These are phyloP conservation scores for Saccharomycopsis sp. DNA, from an alignment of 805 yeast species.

Conservation along the genomic window DNA sequence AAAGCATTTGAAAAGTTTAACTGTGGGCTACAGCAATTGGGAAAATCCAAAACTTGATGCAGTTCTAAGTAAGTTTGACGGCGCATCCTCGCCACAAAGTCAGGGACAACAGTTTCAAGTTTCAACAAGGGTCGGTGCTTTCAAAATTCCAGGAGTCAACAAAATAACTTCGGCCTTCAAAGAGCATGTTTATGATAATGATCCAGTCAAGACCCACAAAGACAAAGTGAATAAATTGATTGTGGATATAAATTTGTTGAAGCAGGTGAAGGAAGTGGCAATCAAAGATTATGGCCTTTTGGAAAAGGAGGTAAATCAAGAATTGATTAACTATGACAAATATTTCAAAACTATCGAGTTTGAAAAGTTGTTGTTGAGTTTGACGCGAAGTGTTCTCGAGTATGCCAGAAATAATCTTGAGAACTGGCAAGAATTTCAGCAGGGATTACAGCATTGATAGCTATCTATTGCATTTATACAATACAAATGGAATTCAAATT, in stretches of 20 bases:
- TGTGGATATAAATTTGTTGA: slow-evolving; percentile 15
- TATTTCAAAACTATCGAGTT: slow-evolving; percentile 18
- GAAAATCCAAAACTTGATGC: slow-evolving; percentile 12
- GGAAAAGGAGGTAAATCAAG: slow-evolving; percentile 13
- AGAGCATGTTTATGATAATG: slow-evolving; percentile 20
- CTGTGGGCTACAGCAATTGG: slow-evolving; percentile 13
- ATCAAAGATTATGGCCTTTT: slow-evolving; percentile 9
- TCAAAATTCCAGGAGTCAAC: slow-evolving; percentile 20
- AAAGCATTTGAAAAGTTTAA: slow-evolving; percentile 11
- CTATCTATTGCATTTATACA: no score
- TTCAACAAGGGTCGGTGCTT: neutral
- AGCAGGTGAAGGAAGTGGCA: slow-evolving; percentile 15
- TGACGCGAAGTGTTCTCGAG: slow-evolving; percentile 13
- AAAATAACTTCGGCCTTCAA: slow-evolving; percentile 18
- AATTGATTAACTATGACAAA: slow-evolving; percentile 14
- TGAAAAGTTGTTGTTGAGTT: slow-evolving; percentile 13
- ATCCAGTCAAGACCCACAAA: slow-evolving; percentile 20
- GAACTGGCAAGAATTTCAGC: slow-evolving; percentile 19
- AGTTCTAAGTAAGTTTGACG: slow-evolving; percentile 5
- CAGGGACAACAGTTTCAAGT: neutral
- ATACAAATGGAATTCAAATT: no score
- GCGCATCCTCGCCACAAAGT: neutral
- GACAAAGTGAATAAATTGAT: slow-evolving; percentile 18
- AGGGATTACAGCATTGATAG: no score
- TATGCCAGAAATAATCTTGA: slow-evolving; percentile 17